phyloP scores from a whole-genome alignment of 2,329 filamentous ascomycete genomes.

The Aureobasidium sp. region DNA sequence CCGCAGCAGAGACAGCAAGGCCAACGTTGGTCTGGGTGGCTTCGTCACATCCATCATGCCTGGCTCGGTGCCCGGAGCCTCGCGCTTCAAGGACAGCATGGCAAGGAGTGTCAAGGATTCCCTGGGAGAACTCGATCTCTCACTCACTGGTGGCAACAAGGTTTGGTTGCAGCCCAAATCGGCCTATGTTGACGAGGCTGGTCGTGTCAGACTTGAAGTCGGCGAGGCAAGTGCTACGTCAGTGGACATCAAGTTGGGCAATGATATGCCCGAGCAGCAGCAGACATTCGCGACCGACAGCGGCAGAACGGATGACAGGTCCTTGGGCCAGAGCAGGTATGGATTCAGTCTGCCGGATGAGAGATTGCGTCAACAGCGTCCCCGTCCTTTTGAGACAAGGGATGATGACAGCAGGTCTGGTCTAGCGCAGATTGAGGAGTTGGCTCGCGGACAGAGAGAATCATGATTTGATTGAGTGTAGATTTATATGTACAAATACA shows the following conservation, averaged over 20 bases:
- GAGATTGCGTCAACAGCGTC: slow-evolving; percentile 18
- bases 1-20: slow-evolving; percentile 28
- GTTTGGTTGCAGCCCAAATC: slow-evolving; percentile 44
- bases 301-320: no score
- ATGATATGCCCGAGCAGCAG: slow-evolving; percentile 5
- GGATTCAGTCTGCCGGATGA: slow-evolving; percentile 24
- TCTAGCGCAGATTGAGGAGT: slow-evolving; percentile 11
- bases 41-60: slow-evolving; percentile 34
- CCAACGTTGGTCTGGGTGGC: slow-evolving; percentile 39
- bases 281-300: background rate
- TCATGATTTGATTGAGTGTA: background rate
- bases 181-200: slow-evolving; percentile 40
- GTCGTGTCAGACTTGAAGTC: slow-evolving; percentile 36
- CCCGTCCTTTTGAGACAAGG: slow-evolving; percentile 24
- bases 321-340: slow-evolving; percentile 21
- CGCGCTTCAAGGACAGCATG: slow-evolving; percentile 32
- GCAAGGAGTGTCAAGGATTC: slow-evolving; percentile 30
- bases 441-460: background rate
- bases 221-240: slow-evolving; percentile 27
- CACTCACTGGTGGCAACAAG: slow-evolving; percentile 46
- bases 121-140: slow-evolving; percentile 39
- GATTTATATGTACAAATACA: slow-evolving; percentile 16
- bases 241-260: slow-evolving; percentile 27
- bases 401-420: slow-evolving; percentile 3
- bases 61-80: background rate